Percentiles rank a stretch among this genome's conserved stretches.
Evolutionary conservation across 306 rosid species (phyloP).

Genomic region (Dicorynia guianensis): DNA sequence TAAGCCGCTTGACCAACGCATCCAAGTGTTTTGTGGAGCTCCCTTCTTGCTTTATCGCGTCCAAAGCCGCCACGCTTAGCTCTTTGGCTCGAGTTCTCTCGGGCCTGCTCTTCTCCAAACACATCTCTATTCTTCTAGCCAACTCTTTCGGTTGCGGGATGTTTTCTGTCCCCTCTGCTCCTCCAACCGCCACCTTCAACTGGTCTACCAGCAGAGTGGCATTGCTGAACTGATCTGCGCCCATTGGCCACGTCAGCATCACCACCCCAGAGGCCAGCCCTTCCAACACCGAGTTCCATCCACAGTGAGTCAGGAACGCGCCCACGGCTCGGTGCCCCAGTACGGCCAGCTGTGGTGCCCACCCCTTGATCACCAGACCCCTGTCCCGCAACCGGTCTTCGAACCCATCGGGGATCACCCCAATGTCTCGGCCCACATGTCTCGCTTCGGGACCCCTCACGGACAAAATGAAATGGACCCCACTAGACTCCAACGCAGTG

Average conservation of each 20-base stretch:
- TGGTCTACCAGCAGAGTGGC: slow-evolving; percentile 51
- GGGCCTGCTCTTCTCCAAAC: slow-evolving; percentile 4
- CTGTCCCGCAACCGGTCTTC: slow-evolving; percentile 33
- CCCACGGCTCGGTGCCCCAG: slow-evolving; percentile 56
- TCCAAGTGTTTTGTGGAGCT: slow-evolving; percentile 51
- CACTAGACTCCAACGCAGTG: slow-evolving; percentile 40
- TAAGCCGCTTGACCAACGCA: slow-evolving; percentile 37
- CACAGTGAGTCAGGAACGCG: slow-evolving; percentile 60
- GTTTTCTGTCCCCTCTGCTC: slow-evolving; percentile 39
- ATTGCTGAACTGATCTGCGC: slow-evolving; percentile 53
- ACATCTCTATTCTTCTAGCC: slow-evolving; percentile 20
- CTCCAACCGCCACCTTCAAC: slow-evolving; percentile 43
- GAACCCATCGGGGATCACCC: slow-evolving; percentile 19
- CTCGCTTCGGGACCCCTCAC: background rate
- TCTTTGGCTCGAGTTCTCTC: slow-evolving; percentile 42
- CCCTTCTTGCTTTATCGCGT: slow-evolving; percentile 40
- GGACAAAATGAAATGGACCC: slow-evolving; percentile 42
- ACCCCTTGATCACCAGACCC: slow-evolving; percentile 51
- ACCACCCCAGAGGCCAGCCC: slow-evolving; percentile 49
- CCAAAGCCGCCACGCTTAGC: slow-evolving; percentile 35
- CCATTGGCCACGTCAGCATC: slow-evolving; percentile 70
- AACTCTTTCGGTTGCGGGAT: slow-evolving; percentile 39
- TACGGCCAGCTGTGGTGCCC: slow-evolving; percentile 59
- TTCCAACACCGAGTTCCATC: slow-evolving; percentile 67
- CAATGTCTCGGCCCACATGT: slow-evolving; percentile 27